phyloP scores from a whole-genome alignment of 2,329 filamentous ascomycete species.

The Gaeumannomyces sp. region DNA sequence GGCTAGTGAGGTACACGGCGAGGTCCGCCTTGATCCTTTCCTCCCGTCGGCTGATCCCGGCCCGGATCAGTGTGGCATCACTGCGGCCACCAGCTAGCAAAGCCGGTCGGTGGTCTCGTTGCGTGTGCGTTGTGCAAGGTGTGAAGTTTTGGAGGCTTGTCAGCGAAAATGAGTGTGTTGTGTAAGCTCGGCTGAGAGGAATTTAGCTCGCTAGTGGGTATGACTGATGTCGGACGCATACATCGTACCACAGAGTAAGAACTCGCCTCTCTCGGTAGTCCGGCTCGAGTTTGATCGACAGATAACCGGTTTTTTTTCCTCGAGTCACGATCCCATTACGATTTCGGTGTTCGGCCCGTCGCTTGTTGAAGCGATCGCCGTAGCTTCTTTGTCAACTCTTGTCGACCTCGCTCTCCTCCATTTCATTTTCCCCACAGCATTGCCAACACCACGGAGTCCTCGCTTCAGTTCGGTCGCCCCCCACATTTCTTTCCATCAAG shows the following conservation, averaged over 20 bases:
- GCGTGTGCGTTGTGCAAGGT: too few species aligned
- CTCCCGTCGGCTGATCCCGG: background rate
- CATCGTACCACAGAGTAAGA: too few species aligned
- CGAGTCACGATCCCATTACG: background rate
- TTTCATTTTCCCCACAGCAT: background rate
- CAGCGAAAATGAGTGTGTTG: too few species aligned
- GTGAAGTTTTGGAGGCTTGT: too few species aligned
- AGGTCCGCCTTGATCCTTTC: too few species aligned
- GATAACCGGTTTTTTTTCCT: background rate
- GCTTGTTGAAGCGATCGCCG: slow-evolving; percentile 6
- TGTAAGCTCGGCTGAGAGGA: too few species aligned
- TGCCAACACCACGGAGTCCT: background rate
- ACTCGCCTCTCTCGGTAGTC: background rate
- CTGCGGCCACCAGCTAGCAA: too few species aligned
- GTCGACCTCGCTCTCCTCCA: background rate
- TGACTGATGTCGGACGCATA: too few species aligned
- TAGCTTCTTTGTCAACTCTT: background rate
- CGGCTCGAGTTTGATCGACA: slow-evolving; percentile 10
- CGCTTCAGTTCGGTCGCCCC: background rate
- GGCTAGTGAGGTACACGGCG: too few species aligned
- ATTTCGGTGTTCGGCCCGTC: background rate
- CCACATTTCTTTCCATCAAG: background rate
- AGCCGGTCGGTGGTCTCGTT: too few species aligned
- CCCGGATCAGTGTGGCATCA: too few species aligned
- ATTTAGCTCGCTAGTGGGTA: too few species aligned